phyloP scores from a whole-genome alignment of 257 asterid genomes.

The Agastache rugosa region DNA sequence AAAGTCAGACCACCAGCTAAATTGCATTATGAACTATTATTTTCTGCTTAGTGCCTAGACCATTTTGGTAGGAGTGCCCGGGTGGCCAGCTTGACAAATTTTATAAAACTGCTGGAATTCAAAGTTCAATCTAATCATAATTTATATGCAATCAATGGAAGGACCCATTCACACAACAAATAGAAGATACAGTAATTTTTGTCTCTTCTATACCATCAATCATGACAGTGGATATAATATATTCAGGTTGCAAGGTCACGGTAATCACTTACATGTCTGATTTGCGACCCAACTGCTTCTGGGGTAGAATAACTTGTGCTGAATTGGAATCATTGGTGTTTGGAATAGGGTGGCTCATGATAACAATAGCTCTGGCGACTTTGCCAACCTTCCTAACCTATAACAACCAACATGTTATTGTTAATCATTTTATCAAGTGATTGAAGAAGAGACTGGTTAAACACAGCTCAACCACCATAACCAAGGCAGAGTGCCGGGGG shows the following conservation, averaged over 20 bases:
- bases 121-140: neutral
- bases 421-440: slow-evolving; percentile 17
- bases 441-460: slow-evolving; percentile 12
- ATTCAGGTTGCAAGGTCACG: slow-evolving; percentile 27
- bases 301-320: slow-evolving; percentile 92
- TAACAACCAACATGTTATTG: slow-evolving; percentile 18
- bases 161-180: neutral
- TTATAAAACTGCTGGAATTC: neutral
- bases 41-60: neutral
- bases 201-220: slow-evolving; percentile 23
- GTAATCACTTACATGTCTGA: slow-evolving; percentile 80
- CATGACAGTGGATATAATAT: slow-evolving; percentile 15
- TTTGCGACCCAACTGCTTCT: slow-evolving; percentile 90
- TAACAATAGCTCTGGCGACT: slow-evolving; percentile 91
- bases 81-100: neutral
- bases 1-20: slow-evolving; percentile 10
- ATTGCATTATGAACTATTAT: neutral
- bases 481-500: slow-evolving; percentile 11
- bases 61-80: neutral
- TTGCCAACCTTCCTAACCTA: slow-evolving; percentile 89
- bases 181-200: slow-evolving; percentile 22
- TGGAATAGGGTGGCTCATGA: slow-evolving; percentile 97
- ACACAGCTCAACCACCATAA: slow-evolving; percentile 22
- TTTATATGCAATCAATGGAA: slow-evolving; percentile 4
- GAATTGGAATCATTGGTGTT: slow-evolving; percentile 86